phyloP scores from a whole-genome alignment of 1,284 basidiomycete species.

The Phellinidium pouzarii region DNA sequence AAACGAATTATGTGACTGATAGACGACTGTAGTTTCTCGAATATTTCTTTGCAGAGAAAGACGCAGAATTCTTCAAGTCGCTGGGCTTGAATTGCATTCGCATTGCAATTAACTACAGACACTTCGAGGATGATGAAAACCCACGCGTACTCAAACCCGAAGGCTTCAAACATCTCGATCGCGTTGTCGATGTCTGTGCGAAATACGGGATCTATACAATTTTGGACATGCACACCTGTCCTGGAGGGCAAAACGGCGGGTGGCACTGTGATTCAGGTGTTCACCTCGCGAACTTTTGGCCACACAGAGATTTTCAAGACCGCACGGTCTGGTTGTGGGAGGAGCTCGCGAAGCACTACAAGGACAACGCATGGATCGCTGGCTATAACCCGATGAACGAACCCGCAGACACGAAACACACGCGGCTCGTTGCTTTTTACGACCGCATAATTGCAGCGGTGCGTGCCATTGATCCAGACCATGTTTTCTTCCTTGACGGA shows the following conservation, averaged over 20 bases:
- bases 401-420: conserved; percentile 55
- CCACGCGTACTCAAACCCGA: conserved; percentile 52
- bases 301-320: conserved; percentile 73
- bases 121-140: conserved; percentile 67
- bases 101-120: conserved; percentile 58
- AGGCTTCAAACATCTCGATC: conserved; percentile 59
- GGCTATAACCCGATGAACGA: conserved; percentile 76
- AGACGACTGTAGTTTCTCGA: conserved; percentile 49
- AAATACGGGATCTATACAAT: conserved; percentile 53
- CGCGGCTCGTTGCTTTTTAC: conserved; percentile 53
- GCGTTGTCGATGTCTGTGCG: conserved; percentile 54
- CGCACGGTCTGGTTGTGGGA: conserved; percentile 64
- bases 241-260: conserved; percentile 53
- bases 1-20: neutral
- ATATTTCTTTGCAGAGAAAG: conserved; percentile 66
- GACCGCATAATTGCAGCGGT: conserved; percentile 59
- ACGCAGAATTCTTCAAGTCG: conserved; percentile 62
- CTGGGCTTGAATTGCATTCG: conserved; percentile 70
- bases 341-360: conserved; percentile 59
- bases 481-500: conserved; percentile 62
- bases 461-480: conserved; percentile 54
- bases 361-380: conserved; percentile 59
- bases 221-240: conserved; percentile 49
- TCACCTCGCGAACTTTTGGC: conserved; percentile 60
- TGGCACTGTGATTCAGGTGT: conserved; percentile 50